phyloP scores from a whole-genome alignment of 2,329 filamentous ascomycete species.

The Thielaviopsis musarum region DNA sequence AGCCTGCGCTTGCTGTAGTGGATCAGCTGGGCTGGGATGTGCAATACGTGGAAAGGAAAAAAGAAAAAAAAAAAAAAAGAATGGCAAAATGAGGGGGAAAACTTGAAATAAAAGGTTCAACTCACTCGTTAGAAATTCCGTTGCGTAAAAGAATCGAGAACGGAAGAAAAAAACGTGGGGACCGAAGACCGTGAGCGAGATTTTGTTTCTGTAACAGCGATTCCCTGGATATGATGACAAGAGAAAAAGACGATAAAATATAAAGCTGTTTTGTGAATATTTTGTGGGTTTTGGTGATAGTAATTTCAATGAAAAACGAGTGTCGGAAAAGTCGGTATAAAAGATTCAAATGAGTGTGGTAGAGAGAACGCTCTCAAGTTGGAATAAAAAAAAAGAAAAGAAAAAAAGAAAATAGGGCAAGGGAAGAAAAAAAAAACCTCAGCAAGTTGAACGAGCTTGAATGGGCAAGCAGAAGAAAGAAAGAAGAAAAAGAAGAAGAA shows the following conservation, averaged over 20 bases:
- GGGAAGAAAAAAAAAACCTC: neutral
- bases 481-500: neutral
- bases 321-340: neutral
- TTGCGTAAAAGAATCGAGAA: neutral
- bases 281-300: neutral
- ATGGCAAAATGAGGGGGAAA: neutral
- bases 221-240: neutral
- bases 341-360: conserved; percentile 10
- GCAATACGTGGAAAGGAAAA: neutral
- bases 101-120: neutral
- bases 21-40: neutral
- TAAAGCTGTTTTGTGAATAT: neutral
- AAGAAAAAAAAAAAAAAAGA: neutral
- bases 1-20: neutral
- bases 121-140: neutral
- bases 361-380: conserved; percentile 12
- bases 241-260: neutral
- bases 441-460: conserved; percentile 7
- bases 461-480: conserved; percentile 1
- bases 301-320: neutral
- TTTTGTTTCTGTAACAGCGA: neutral
- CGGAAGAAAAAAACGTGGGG: neutral
- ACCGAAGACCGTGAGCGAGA: too few species aligned
- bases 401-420: neutral
- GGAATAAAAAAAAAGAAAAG: neutral